Evolutionary conservation across 768 basidiomycete genomes (phyloP).

Genomic region (Rhizopogon vesiculosus): DNA sequence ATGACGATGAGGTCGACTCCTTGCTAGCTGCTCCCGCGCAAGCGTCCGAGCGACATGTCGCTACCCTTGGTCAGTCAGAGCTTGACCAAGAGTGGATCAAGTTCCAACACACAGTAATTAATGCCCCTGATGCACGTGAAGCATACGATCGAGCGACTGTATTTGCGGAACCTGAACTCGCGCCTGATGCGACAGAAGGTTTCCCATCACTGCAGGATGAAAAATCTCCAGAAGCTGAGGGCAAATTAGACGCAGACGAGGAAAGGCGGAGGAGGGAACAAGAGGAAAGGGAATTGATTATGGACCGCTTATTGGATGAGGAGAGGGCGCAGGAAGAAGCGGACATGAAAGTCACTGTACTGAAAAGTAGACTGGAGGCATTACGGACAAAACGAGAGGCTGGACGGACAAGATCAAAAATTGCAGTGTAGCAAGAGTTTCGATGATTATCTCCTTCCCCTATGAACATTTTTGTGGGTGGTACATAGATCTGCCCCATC

Average conservation of each 20-base stretch:
- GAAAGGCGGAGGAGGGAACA: slow-evolving; percentile 47
- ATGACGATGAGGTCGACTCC: slow-evolving; percentile 35
- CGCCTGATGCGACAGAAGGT: slow-evolving; percentile 40
- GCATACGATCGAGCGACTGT: slow-evolving; percentile 68
- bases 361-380: slow-evolving; percentile 64
- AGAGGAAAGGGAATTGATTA: slow-evolving; percentile 78
- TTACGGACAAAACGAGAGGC: slow-evolving; percentile 44
- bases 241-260: slow-evolving; percentile 32
- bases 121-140: slow-evolving; percentile 37
- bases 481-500: no score
- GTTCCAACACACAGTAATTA: slow-evolving; percentile 64
- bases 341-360: slow-evolving; percentile 61
- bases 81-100: slow-evolving; percentile 71
- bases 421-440: slow-evolving; percentile 2
- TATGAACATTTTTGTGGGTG: no score
- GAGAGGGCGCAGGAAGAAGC: slow-evolving; percentile 87
- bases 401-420: slow-evolving; percentile 17
- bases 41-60: not conserved
- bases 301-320: slow-evolving; percentile 82
- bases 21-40: slow-evolving; percentile 7
- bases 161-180: slow-evolving; percentile 60
- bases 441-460: not conserved
- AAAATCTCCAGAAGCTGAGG: not conserved
- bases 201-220: slow-evolving; percentile 31
- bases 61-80: slow-evolving; percentile 14